Conservation (phyloP, 768 basidiomycete genomes). For the Hirschioporus abietinus region DNA sequence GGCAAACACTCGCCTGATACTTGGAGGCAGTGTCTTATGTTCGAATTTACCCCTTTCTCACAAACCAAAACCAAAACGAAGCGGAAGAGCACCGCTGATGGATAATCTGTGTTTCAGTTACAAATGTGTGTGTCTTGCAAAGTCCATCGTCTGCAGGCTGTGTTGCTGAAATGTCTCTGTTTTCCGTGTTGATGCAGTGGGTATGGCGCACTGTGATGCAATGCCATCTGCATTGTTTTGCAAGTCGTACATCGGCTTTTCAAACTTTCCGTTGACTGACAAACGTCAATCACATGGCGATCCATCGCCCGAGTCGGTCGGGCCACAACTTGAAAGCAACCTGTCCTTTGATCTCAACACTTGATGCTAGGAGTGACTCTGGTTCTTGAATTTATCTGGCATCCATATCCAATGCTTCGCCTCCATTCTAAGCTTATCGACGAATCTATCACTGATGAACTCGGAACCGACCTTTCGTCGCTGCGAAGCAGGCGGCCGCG, state of each 20-base stretch:
- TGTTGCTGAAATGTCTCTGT: too few relatives aligned
- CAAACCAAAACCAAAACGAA: neutral
- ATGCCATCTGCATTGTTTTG: too few relatives aligned
- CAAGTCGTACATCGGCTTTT: too few relatives aligned
- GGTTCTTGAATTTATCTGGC: neutral
- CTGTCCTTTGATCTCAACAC: neutral
- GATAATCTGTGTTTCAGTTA: neutral
- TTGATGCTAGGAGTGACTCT: neutral
- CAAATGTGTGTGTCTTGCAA: neutral
- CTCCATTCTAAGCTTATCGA: neutral
- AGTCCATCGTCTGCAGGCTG: neutral
- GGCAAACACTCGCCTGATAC: neutral
- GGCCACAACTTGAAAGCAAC: too few relatives aligned
- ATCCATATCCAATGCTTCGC: neutral
- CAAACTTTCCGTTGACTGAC: too few relatives aligned
- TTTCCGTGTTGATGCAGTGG: too few relatives aligned
- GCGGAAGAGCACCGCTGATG: neutral
- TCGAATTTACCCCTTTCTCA: neutral
- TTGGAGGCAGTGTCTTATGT: neutral
- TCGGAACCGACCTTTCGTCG: neutral
- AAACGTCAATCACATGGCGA: too few relatives aligned
- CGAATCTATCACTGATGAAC: neutral
- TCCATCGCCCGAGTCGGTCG: too few relatives aligned
- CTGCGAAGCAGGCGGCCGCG: neutral
- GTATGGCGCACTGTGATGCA: too few relatives aligned